Evolutionary conservation across 768 basidiomycete species (phyloP).

Genomic region (Russula foetens): DNA sequence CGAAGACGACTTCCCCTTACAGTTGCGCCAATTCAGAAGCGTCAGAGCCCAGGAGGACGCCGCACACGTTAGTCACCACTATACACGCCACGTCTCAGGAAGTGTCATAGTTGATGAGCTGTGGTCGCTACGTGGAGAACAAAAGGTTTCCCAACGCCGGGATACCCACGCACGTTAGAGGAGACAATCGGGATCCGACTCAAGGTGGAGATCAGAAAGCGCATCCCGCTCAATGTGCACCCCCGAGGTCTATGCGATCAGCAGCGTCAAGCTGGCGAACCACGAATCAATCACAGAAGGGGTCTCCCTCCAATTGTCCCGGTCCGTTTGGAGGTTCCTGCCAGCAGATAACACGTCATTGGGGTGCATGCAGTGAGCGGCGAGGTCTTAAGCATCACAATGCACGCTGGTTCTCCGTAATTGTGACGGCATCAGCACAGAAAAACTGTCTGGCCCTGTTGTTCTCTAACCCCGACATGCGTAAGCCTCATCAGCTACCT

Average conservation of each 20-base stretch:
- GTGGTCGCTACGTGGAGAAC: background rate
- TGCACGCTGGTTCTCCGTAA: background rate
- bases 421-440: background rate
- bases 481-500: background rate
- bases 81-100: no score
- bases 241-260: no score
- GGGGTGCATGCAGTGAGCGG: background rate
- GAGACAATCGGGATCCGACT: no score
- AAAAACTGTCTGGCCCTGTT: background rate
- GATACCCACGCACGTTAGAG: background rate
- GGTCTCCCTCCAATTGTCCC: background rate
- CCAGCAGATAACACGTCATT: constrained; percentile 1
- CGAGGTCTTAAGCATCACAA: background rate
- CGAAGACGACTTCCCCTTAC: no score
- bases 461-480: background rate
- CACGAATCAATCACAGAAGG: background rate
- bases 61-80: no score
- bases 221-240: background rate
- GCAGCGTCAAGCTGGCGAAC: constrained; percentile 35
- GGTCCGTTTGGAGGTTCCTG: background rate
- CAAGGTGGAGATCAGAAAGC: no score
- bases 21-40: no score
- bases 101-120: background rate
- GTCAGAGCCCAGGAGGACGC: no score
- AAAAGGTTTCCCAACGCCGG: background rate